Conservation (phyloP, 2,329 filamentous ascomycete genomes). For the Penicillium sp. region DNA sequence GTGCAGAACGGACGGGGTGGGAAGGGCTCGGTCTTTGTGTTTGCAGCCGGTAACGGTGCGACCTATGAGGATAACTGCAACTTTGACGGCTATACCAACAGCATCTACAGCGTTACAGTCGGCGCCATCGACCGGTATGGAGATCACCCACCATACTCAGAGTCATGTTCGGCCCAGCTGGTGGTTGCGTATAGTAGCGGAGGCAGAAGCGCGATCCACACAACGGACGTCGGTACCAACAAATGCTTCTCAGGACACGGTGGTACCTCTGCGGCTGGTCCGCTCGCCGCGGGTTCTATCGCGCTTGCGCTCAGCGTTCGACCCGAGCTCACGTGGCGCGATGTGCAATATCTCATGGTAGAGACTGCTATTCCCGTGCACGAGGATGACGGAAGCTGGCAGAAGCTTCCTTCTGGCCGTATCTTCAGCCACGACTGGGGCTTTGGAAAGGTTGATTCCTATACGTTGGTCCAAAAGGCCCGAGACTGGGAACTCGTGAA, state of each 20-base stretch:
- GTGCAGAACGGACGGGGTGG: constrained; percentile 84
- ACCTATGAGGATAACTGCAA: constrained; percentile 92
- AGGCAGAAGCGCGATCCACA: constrained; percentile 86
- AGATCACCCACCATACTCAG: constrained; percentile 92
- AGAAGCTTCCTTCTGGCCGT: constrained; percentile 77
- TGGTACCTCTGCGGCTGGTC: constrained; percentile 93
- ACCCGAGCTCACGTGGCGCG: constrained; percentile 88
- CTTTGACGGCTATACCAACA: constrained; percentile 99
- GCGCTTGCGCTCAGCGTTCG: constrained; percentile 84
- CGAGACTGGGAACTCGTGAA: constrained; percentile 88
- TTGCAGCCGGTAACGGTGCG: constrained; percentile 94
- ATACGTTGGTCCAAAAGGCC: constrained; percentile 79
- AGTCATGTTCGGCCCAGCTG: constrained; percentile 91
- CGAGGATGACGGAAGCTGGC: constrained; percentile 75
- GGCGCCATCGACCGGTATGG: constrained; percentile 88
- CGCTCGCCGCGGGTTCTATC: constrained; percentile 88
- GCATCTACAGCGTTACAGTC: constrained; percentile 97
- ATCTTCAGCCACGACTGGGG: constrained; percentile 94
- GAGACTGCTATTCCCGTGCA: constrained; percentile 83
- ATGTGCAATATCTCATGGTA: constrained; percentile 89
- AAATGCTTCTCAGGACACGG: constrained; percentile 82
- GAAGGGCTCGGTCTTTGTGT: constrained; percentile 90
- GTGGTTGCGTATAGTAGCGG: constrained; percentile 98
- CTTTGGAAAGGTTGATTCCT: constrained; percentile 93
- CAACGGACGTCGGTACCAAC: constrained; percentile 87